Conservation (phyloP, 805 yeast species). For the Starmerella cellae region DNA sequence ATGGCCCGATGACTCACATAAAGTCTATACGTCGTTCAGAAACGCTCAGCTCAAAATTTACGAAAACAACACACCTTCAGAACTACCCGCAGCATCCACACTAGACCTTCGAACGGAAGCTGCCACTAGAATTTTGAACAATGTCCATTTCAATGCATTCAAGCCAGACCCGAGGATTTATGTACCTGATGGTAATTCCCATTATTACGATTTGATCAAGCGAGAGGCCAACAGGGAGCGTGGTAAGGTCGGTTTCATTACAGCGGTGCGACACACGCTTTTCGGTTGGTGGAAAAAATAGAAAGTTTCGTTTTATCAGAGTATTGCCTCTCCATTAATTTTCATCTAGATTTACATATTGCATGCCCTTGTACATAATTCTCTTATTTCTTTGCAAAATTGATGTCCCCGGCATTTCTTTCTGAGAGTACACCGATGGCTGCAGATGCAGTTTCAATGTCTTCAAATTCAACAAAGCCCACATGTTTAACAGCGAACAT, state of each 20-base stretch:
- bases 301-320: slow-evolving; percentile 15
- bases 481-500: slow-evolving; percentile 53
- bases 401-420: slow-evolving; percentile 7
- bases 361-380: no score
- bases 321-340: slow-evolving; percentile 11
- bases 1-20: slow-evolving; percentile 33
- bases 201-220: slow-evolving; percentile 58
- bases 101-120: slow-evolving; percentile 21
- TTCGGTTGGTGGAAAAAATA: slow-evolving; percentile 39
- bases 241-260: slow-evolving; percentile 45
- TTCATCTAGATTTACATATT: neutral
- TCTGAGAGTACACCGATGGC: slow-evolving; percentile 4
- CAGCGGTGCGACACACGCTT: slow-evolving; percentile 61
- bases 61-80: slow-evolving; percentile 18
- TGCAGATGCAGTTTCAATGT: slow-evolving; percentile 10
- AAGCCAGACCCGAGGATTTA: slow-evolving; percentile 40
- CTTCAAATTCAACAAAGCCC: slow-evolving; percentile 66
- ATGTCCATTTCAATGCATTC: slow-evolving; percentile 19
- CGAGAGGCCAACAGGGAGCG: slow-evolving; percentile 48
- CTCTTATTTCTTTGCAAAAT: slow-evolving; percentile 18
- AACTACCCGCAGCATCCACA: slow-evolving; percentile 21
- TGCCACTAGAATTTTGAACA: slow-evolving; percentile 16
- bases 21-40: slow-evolving; percentile 38
- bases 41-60: slow-evolving; percentile 35
- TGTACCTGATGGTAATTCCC: slow-evolving; percentile 75